Percentiles rank a stretch among this genome's conserved stretches.
These are phyloP conservation scores for Podaxis mareebaensis DNA, from an alignment of 768 basidiomycete species.

Conservation along the genomic window DNA sequence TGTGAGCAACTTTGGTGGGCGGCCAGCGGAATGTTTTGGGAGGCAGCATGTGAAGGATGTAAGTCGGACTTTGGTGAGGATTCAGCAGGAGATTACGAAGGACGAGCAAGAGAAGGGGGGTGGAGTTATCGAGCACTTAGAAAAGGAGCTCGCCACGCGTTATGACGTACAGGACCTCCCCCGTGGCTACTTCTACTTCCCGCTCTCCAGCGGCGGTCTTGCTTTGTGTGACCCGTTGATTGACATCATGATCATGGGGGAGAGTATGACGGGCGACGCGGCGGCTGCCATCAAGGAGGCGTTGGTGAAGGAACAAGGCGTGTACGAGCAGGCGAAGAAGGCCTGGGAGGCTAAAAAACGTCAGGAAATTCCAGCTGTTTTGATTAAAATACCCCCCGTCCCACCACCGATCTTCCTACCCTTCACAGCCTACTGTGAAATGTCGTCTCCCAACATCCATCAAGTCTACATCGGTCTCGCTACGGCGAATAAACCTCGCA, in stretches of 20 bases:
- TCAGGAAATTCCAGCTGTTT: background rate
- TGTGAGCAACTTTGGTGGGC: constrained; percentile 35
- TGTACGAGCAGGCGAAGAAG: constrained; percentile 1
- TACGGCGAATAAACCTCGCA: background rate
- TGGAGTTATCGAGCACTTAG: constrained; percentile 24
- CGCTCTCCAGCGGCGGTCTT: constrained; percentile 36
- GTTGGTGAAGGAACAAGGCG: constrained; percentile 7
- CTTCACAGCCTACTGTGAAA: constrained; percentile 6
- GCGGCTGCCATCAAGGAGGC: constrained; percentile 15
- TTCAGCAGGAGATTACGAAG: constrained; percentile 30
- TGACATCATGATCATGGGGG: constrained; percentile 32
- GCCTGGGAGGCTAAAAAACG: background rate
- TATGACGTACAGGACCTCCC: constrained; percentile 37
- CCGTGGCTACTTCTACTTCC: constrained; percentile 42
- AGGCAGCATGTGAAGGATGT: constrained; percentile 32
- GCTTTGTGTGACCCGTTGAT: constrained; percentile 39
- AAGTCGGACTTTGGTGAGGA: constrained; percentile 32
- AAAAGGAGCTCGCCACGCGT: constrained; percentile 26
- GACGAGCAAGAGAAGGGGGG: background rate
- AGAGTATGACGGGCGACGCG: constrained; percentile 18
- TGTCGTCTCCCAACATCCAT: background rate
- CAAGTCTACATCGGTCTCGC: background rate
- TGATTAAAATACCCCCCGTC: background rate
- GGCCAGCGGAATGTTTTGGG: constrained; percentile 35
- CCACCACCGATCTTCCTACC: background rate